Percentiles rank a stretch among this genome's conserved stretches.
These are phyloP conservation scores for Phytomonas sp. DNA, from an alignment of 208 protist species.

Conservation along the genomic window DNA sequence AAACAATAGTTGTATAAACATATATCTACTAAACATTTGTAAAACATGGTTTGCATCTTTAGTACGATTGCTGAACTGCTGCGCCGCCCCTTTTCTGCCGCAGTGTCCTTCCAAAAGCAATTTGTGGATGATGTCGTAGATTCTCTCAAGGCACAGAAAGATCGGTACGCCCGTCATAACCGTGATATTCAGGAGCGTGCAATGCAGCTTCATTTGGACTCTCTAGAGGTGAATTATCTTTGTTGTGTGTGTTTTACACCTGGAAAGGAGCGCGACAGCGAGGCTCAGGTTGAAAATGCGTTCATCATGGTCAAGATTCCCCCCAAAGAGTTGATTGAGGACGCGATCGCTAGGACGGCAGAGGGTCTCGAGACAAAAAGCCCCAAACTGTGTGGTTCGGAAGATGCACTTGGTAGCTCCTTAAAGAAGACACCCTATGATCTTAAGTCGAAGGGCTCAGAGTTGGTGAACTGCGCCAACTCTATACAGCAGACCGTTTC, in stretches of 20 bases:
- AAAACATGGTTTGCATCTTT: background rate
- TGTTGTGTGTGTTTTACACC: constrained; percentile 74
- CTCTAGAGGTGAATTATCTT: constrained; percentile 70
- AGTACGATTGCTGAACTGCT: constrained; percentile 25
- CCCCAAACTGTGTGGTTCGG: background rate
- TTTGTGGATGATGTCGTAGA: constrained; percentile 73
- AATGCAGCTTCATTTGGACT: constrained; percentile 63
- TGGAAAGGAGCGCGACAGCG: constrained; percentile 52
- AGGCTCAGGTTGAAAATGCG: constrained; percentile 45
- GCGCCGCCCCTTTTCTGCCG: constrained; percentile 44
- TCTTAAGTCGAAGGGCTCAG: no score
- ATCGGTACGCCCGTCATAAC: constrained; percentile 32
- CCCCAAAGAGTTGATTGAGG: background rate
- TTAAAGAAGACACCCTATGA: no score
- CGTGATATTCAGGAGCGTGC: constrained; percentile 52
- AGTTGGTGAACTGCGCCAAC: no score
- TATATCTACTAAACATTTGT: background rate
- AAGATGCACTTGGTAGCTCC: no score
- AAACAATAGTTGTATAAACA: background rate
- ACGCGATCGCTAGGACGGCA: background rate
- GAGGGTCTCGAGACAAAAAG: background rate
- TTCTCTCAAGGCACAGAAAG: constrained; percentile 45
- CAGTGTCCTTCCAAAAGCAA: constrained; percentile 63
- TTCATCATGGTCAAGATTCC: constrained; percentile 58
- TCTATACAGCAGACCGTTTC: no score